Evolutionary conservation across 1,284 basidiomycete species (phyloP), one percentile per base, ranked within the genome.

Genomic region (Tetrapyrgos nigripes): DNA sequence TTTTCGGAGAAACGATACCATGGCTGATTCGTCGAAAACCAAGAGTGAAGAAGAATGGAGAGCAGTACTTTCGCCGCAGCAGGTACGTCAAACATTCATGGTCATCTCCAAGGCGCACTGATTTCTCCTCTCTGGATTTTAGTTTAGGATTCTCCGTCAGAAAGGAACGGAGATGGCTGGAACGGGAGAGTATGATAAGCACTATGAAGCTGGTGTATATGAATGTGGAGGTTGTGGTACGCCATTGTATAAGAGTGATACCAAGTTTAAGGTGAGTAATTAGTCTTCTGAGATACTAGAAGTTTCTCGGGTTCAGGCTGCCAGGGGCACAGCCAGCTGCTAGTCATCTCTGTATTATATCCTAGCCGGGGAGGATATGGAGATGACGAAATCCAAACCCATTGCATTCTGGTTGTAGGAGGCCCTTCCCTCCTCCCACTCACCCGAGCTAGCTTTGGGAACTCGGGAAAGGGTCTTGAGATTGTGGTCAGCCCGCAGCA

Each of bases 21-120:
- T 45, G 26, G 14, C 48, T n/a, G 27, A 28, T 43, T 44, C 37
- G 21, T 67, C 66, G 51, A 68, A 59, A 49, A 62, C 73, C 29
- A 96, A 94, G 80, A 79, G 84, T 27, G 92, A 96, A 4, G 71
- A 79, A n/a, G 94, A 97, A 72, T 97, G 95, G 95, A 83, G 85
- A 63, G 92, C 94, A 2, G 73, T 94, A 59, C 83, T 97, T 51
- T 86, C 84, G 37, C 88, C 87, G 0, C 88, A 95, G 72, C 95
- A 97, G 84, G 94, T 93, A 64, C 51, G 80, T 73, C n/a, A n/a
- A n/a, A 19, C 21, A 21, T 33, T n/a, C 35, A 47, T 46, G 19
- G 29, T 8, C 23, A 10, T 9, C 50, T 11, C 21, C 48, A 43
- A 49, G 24, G 43, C 27, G 35, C 45, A 2, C 17, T 35, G 19